Conservation (phyloP, 228 moss, liverwort and hornwort genomes). For the Sphagnum fallax region DNA sequence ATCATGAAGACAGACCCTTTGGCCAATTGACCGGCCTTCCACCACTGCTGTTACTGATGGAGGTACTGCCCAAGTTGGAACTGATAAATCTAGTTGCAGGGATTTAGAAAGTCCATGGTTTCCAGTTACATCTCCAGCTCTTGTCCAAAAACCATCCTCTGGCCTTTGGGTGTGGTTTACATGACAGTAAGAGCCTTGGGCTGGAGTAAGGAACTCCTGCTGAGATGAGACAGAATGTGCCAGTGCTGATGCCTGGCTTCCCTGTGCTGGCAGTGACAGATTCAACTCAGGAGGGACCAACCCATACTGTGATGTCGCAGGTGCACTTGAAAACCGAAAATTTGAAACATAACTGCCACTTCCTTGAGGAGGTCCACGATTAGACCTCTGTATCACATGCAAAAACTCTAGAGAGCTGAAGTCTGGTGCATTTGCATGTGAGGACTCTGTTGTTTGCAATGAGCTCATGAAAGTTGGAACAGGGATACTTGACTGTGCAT, state of each 20-base stretch:
- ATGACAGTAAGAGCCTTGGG: too few species aligned
- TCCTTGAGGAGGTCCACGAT: slow-evolving; percentile 7
- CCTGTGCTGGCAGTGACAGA: slow-evolving; percentile 24
- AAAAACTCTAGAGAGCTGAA: slow-evolving; percentile 41
- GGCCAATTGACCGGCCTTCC: slow-evolving; percentile 40
- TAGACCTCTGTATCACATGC: slow-evolving; percentile 31
- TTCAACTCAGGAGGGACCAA: slow-evolving; percentile 22
- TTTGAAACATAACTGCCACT: slow-evolving; percentile 9
- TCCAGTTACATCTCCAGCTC: slow-evolving; percentile 3
- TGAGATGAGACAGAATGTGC: too few species aligned
- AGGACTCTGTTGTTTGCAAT: slow-evolving; percentile 18
- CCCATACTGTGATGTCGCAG: slow-evolving; percentile 19
- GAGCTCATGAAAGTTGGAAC: slow-evolving; percentile 24
- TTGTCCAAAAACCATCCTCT: neutral
- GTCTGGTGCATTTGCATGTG: slow-evolving; percentile 17
- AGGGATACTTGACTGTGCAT: slow-evolving; percentile 16
- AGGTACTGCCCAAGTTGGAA: slow-evolving; percentile 4
- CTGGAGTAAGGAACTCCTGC: too few species aligned
- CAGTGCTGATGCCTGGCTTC: slow-evolving; percentile 2
- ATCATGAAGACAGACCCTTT: slow-evolving; percentile 31
- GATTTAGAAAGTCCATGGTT: slow-evolving; percentile 2
- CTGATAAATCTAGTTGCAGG: slow-evolving; percentile 10
- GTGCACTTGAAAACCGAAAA: slow-evolving; percentile 13
- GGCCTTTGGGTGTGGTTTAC: slow-evolving; percentile 2
- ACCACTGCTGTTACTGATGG: slow-evolving; percentile 29